These are phyloP conservation scores for Calonectria naviculata DNA, from an alignment of 2,329 filamentous ascomycete genomes.

Conservation along the genomic window DNA sequence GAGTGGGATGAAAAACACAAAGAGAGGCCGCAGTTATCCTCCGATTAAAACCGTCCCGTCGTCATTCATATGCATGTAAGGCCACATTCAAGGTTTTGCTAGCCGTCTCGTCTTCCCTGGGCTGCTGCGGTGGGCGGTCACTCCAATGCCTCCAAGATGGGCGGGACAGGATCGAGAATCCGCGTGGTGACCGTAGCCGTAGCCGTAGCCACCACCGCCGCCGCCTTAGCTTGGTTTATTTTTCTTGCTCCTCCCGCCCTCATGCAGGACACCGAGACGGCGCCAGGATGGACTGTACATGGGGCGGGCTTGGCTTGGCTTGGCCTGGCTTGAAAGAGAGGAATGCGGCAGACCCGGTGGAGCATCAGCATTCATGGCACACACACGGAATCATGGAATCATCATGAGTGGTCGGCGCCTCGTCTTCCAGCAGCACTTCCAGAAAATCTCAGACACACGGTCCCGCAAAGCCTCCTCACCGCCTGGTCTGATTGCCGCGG, in stretches of 20 bases:
- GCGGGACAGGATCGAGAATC: constrained; percentile 11
- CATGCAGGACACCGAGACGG: constrained; percentile 28
- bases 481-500: neutral
- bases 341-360: constrained; percentile 39
- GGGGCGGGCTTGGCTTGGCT: neutral
- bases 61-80: constrained; percentile 4
- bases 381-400: constrained; percentile 6
- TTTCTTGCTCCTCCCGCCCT: constrained; percentile 32
- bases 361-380: constrained; percentile 12
- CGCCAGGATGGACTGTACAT: constrained; percentile 10
- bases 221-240: neutral
- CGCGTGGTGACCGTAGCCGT: constrained; percentile 11
- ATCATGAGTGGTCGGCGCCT: constrained; percentile 3
- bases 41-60: neutral
- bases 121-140: neutral
- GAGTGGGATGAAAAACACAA: neutral
- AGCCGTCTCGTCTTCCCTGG: neutral
- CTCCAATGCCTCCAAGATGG: neutral
- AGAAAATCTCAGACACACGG: constrained; percentile 3
- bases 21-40: neutral
- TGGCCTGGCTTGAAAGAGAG: constrained; percentile 17
- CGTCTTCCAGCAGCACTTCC: neutral
- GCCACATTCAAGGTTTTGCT: constrained; percentile 10
- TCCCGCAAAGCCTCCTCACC: neutral
- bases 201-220: constrained; percentile 1